Percentiles rank a stretch among this genome's conserved stretches.
Evolutionary conservation across 1,284 basidiomycete species (phyloP).

Genomic region (Meira nashicola): DNA sequence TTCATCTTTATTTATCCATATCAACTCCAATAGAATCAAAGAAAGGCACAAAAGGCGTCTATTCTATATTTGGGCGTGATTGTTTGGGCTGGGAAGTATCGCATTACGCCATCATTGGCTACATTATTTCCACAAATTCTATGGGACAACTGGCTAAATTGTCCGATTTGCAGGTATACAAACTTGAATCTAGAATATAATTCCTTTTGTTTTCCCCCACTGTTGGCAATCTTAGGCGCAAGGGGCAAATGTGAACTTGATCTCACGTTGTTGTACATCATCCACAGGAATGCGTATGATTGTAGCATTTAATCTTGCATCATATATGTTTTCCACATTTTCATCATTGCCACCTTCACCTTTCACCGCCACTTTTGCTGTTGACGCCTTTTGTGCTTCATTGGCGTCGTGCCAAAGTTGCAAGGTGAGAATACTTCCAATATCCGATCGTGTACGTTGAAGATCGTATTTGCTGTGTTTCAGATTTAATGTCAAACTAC

Average conservation of each 20-base stretch:
- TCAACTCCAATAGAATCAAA: no score
- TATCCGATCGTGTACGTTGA: background rate
- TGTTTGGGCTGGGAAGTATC: no score
- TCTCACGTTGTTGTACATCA: background rate
- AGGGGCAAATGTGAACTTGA: background rate
- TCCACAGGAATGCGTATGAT: background rate
- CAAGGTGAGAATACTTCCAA: background rate
- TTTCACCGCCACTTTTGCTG: background rate
- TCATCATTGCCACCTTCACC: background rate
- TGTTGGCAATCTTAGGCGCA: background rate
- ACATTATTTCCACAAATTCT: no score
- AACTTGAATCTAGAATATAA: no score
- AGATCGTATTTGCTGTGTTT: slow-evolving; percentile 3
- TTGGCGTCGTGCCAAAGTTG: slow-evolving; percentile 5
- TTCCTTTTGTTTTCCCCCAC: no score
- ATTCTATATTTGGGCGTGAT: no score
- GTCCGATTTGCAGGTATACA: no score
- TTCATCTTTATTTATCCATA: no score
- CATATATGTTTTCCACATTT: background rate
- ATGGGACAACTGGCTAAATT: no score
- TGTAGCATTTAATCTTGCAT: slow-evolving; percentile 4
- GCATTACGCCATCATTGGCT: no score
- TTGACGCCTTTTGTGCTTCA: background rate
- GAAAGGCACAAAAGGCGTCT: no score
- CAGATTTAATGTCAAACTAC: background rate